A percentile compares a stretch with the other conserved stretches of the same genome.
Conservation (phyloP, 2,329 filamentous ascomycete genomes). For the Sclerotinia nivalis region DNA sequence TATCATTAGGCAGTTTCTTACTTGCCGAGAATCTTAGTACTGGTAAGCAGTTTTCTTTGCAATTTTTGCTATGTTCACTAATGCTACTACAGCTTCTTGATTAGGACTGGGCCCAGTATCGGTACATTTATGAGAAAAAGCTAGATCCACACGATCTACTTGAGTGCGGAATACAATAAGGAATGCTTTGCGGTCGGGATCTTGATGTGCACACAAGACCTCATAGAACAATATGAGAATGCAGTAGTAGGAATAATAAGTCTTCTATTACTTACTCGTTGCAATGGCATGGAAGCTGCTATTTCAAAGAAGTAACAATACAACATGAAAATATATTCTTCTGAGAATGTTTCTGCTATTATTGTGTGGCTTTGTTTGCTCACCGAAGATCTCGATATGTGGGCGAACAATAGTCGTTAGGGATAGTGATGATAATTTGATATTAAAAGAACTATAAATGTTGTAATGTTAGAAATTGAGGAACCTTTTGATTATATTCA, state of each 20-base stretch:
- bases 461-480: not conserved
- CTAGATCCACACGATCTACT: not conserved
- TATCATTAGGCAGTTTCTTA: not conserved
- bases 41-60: not conserved
- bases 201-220: not conserved
- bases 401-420: not conserved
- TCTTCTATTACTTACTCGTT: no score
- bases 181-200: not conserved
- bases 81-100: not conserved
- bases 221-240: not conserved
- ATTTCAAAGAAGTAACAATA: no score
- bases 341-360: not conserved
- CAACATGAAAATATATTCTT: not conserved
- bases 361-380: not conserved
- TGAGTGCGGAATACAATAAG: not conserved
- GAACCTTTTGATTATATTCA: no score
- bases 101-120: not conserved
- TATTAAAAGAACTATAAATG: not conserved
- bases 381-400: not conserved
- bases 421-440: no score
- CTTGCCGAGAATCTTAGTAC: not conserved
- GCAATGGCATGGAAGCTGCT: not conserved
- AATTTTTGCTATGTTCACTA: not conserved
- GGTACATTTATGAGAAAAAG: not conserved
- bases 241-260: no score